phyloP scores from a whole-genome alignment of 768 basidiomycete genomes.

The Lentinus brumalis region DNA sequence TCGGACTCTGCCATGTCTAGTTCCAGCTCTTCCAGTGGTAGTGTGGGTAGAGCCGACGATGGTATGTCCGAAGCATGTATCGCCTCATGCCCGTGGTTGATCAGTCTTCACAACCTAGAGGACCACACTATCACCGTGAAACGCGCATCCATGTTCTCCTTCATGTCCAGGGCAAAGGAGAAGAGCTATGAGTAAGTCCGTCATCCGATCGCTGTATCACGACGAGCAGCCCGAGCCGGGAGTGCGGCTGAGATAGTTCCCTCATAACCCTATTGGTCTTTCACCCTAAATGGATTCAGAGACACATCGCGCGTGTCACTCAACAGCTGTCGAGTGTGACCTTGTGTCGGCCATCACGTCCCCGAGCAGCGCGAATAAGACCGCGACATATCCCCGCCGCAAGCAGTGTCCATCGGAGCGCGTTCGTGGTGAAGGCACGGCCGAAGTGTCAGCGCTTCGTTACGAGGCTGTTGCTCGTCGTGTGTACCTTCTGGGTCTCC shows the following conservation, averaged over 20 bases:
- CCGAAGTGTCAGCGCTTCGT: too few relatives aligned
- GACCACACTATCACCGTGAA: slow-evolving; percentile 71
- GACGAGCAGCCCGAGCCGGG: too few relatives aligned
- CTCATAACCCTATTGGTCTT: too few relatives aligned
- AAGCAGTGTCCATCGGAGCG: too few relatives aligned
- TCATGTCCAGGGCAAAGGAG: slow-evolving; percentile 51
- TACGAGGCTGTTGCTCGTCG: too few relatives aligned
- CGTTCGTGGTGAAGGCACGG: too few relatives aligned
- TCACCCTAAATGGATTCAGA: neutral
- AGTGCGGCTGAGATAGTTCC: too few relatives aligned
- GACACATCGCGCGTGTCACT: too few relatives aligned
- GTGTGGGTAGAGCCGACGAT: slow-evolving; percentile 62
- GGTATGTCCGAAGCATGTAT: slow-evolving; percentile 42
- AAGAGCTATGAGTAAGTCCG: slow-evolving; percentile 69
- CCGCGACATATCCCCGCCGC: too few relatives aligned
- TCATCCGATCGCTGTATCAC: slow-evolving; percentile 7
- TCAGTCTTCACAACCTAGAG: slow-evolving; percentile 44
- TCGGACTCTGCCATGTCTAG: slow-evolving; percentile 26
- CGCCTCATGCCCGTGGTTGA: slow-evolving; percentile 16
- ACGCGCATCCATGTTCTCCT: slow-evolving; percentile 45
- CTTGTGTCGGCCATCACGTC: neutral
- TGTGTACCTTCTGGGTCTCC: slow-evolving; percentile 21
- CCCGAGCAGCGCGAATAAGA: too few relatives aligned
- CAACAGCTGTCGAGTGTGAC: neutral
- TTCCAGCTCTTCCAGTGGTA: slow-evolving; percentile 45